Evolutionary conservation across 2,329 filamentous ascomycete species (phyloP), one percentile per base, ranked within the genome.

Genomic region (Dothistroma pini): DNA sequence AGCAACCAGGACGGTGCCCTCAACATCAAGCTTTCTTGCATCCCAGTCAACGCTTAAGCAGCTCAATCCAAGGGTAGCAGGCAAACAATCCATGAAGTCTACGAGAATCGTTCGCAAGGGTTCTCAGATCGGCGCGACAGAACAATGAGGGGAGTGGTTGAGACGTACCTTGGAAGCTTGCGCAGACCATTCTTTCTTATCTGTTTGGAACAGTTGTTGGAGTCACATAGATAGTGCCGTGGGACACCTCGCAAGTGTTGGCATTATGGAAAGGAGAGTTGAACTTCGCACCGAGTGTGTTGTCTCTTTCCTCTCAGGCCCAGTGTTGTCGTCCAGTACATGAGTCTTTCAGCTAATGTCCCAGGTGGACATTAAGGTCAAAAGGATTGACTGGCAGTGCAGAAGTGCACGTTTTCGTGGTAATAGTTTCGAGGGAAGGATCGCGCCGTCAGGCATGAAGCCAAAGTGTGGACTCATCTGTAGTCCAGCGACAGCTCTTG

Each of bases 11-110:
- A 57, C 22, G 55, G 55, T 34, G 50, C 41, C 55, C 41, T 57
- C 44, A 57, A 57, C 55, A 48, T 49, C 41, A 49, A 48, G 44
- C 3, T 50, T 44, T 57, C 55, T 29, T 57, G 55, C 55, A 57
- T 57, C 34, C 55, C 55, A 41, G 8, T 41, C 38, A 16, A 6
- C n/a, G 38, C 38, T 41, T 41, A 41, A 41, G 38, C 38, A 14
- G 38, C 38, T 14, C 14, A n/a, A 41, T 41, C 12, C 38, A 41
- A 6, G 38, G 2, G 12, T 11, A 41, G 11, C 10, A n/a, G 38
- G 12, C 38, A 41, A 5, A 6, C 6, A 12, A 6, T 16, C 38
- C 38, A 41, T 41, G 14, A n/a, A 16, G 3, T 41, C 38, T 16
- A 41, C 38, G 38, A n/a, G 6, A 5, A 14, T n/a, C 12, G 38